A percentile compares a stretch with the other conserved stretches of the same genome.
Conservation (phyloP, 2,329 filamentous ascomycete species). For the Hymenoscyphus linearis region DNA sequence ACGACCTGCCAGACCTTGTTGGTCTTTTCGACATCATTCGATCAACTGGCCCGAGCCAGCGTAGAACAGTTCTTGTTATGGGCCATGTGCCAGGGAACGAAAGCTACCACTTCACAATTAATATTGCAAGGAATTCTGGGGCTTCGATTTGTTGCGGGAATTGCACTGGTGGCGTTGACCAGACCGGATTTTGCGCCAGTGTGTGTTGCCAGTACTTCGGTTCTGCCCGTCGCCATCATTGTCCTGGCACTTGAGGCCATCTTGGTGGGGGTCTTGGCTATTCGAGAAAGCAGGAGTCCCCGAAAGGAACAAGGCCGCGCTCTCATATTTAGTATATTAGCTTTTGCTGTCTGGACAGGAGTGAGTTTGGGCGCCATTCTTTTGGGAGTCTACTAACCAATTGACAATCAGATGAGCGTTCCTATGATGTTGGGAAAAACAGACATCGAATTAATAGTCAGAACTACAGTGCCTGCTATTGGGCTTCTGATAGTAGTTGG, state of each 20-base stretch:
- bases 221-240: constrained; percentile 28
- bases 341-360: constrained; percentile 29
- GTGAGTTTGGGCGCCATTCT: constrained; percentile 15
- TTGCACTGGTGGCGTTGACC: constrained; percentile 29
- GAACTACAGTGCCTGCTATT: constrained; percentile 29
- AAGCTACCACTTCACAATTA: constrained; percentile 23
- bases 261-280: constrained; percentile 26
- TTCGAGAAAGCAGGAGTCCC: constrained; percentile 19
- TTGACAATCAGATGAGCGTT: constrained; percentile 24
- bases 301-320: constrained; percentile 25
- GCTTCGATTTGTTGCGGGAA: constrained; percentile 27
- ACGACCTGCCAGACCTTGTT: constrained; percentile 27
- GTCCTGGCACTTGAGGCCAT: constrained; percentile 29
- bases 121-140: constrained; percentile 28
- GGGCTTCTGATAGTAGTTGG: constrained; percentile 30
- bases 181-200: constrained; percentile 29
- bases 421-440: constrained; percentile 31
- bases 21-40: constrained; percentile 29
- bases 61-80: constrained; percentile 33
- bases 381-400: constrained; percentile 14
- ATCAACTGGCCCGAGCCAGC: constrained; percentile 30
- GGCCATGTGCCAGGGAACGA: constrained; percentile 28
- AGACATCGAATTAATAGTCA: constrained; percentile 25
- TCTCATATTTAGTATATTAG: constrained; percentile 24
- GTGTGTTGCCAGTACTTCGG: constrained; percentile 28